Evolutionary conservation across 139 green algal species (phyloP).

Genomic region (Pseudopediastrum boryanum): DNA sequence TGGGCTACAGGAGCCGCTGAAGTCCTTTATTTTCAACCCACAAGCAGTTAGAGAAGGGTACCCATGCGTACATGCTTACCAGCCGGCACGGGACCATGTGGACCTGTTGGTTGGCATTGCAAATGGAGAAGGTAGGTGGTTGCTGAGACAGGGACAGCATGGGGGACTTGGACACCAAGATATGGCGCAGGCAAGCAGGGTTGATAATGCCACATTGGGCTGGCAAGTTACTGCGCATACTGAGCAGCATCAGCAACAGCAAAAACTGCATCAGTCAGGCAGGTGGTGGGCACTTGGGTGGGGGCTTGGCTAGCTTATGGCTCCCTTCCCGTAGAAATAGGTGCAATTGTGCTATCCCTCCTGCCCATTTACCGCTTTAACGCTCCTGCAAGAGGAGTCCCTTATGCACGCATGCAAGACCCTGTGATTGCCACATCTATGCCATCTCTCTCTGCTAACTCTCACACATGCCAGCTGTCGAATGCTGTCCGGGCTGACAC

Average conservation of each 20-base stretch:
- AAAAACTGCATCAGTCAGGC: too few relatives aligned
- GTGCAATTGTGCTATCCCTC: too few relatives aligned
- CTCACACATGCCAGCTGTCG: neutral
- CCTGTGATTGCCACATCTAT: neutral
- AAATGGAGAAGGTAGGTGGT: constrained; percentile 72
- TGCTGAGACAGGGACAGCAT: too few relatives aligned
- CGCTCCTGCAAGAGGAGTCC: neutral
- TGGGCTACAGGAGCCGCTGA: constrained; percentile 39
- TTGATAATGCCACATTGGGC: neutral
- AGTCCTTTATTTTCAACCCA: constrained; percentile 47
- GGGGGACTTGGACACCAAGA: neutral
- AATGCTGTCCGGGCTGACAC: neutral
- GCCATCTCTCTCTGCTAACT: neutral
- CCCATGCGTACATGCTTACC: constrained; percentile 57
- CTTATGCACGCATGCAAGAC: neutral
- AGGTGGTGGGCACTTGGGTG: too few relatives aligned
- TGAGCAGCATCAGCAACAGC: too few relatives aligned
- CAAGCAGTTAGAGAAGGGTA: constrained; percentile 16
- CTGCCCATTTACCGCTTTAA: neutral
- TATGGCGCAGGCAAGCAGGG: too few relatives aligned
- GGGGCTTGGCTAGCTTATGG: too few relatives aligned
- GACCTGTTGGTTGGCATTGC: constrained; percentile 74
- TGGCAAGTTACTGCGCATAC: neutral
- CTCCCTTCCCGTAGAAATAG: too few relatives aligned
- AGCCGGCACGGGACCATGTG: constrained; percentile 50